Conservation (phyloP, 1,139 yeast genomes). For the Zygosaccharomyces pseudobailii region DNA sequence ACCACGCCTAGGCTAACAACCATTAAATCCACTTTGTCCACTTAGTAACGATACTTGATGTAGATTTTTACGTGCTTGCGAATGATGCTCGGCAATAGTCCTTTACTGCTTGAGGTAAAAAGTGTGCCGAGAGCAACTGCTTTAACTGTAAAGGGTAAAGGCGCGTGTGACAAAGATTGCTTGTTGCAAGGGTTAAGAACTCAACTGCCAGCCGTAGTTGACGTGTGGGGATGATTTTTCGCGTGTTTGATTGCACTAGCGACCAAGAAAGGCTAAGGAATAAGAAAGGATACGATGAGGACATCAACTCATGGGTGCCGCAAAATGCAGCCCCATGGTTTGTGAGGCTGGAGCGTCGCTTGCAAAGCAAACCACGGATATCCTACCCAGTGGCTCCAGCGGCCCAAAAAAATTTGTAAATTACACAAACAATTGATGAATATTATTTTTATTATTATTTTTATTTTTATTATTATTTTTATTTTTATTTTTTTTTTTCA, state of each 20-base stretch:
- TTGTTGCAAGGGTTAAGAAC: neutral
- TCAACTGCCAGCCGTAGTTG: neutral
- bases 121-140: neutral
- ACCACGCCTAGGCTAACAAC: neutral
- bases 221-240: neutral
- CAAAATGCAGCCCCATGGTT: neutral
- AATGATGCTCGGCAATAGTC: neutral
- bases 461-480: neutral
- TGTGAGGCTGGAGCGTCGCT: neutral
- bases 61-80: constrained; percentile 1
- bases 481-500: too few relatives aligned
- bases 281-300: neutral
- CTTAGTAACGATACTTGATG: neutral
- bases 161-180: neutral
- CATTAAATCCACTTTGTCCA: neutral
- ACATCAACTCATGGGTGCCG: neutral
- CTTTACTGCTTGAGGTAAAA: neutral
- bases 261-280: neutral
- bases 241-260: neutral
- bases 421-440: neutral
- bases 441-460: neutral
- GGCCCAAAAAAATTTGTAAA: neutral
- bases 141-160: constrained; percentile 3
- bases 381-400: neutral
- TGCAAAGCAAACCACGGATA: neutral